Evolutionary conservation across 1,139 yeast genomes (phyloP).

Genomic region (Tardiomyces blankii): DNA sequence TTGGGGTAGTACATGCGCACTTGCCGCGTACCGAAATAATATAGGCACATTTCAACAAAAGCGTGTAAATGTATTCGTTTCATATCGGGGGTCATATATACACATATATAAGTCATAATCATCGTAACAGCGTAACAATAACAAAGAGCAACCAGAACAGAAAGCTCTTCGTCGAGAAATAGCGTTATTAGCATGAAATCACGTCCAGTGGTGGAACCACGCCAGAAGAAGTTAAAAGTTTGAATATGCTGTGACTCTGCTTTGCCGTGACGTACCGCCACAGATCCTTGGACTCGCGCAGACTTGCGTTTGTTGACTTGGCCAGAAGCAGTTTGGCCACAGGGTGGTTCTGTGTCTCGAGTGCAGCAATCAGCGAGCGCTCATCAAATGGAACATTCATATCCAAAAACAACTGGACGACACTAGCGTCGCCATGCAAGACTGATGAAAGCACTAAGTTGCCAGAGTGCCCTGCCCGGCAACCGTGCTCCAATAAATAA

Average conservation of each 20-base stretch:
- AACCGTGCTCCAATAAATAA: conserved; percentile 9
- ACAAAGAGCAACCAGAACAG: neutral
- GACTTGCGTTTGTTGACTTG: neutral
- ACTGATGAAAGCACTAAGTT: conserved; percentile 4
- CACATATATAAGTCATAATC: neutral
- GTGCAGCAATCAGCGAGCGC: conserved; percentile 4
- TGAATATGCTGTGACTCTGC: no score
- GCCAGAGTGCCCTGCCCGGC: conserved; percentile 7
- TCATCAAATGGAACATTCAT: conserved; percentile 1
- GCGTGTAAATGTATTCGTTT: no score
- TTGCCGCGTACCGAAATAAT: no score
- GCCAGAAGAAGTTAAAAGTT: no score
- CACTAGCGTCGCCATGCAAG: neutral
- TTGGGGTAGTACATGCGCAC: no score
- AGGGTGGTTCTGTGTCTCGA: conserved; percentile 4
- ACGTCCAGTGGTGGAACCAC: neutral
- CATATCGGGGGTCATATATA: no score
- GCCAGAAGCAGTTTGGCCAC: conserved; percentile 1
- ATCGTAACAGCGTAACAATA: neutral
- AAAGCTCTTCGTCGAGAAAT: neutral
- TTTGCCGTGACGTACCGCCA: no score
- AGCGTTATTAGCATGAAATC: neutral
- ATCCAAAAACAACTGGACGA: conserved; percentile 5
- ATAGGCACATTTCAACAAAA: no score
- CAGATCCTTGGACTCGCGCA: neutral